Percentiles rank a stretch among this genome's conserved stretches.
phyloP scores from a whole-genome alignment of 345 rosid species.

The Mallotus nudiflorus region DNA sequence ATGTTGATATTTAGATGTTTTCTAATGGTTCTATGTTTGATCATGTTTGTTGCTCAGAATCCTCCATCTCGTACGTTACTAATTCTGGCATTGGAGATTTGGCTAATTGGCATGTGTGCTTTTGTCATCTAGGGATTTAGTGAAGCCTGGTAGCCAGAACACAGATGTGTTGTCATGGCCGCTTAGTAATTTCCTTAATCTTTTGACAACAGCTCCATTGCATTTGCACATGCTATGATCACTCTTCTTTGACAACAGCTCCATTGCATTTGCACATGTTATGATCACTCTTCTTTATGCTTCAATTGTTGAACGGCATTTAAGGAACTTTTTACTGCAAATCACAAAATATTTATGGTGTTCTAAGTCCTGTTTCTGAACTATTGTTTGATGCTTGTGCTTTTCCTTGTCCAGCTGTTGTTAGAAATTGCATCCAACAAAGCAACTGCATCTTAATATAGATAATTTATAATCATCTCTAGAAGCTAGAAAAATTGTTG shows the following conservation, averaged over 20 bases:
- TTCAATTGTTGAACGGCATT: not conserved
- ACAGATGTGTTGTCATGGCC: constrained; percentile 46
- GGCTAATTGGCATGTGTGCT: constrained; percentile 41
- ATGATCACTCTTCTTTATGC: constrained; percentile 17
- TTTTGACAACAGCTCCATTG: constrained; percentile 31
- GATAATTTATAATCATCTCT: not conserved
- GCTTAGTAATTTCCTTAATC: constrained; percentile 53
- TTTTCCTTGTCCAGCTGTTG: not conserved
- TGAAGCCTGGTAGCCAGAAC: constrained; percentile 51
- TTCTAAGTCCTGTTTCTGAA: not conserved
- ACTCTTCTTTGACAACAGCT: constrained; percentile 27
- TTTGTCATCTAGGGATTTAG: constrained; percentile 58
- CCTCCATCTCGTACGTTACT: constrained; percentile 1
- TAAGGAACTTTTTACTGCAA: constrained; percentile 4
- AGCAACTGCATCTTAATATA: not conserved
- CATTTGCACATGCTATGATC: constrained; percentile 21
- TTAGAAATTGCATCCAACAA: constrained; percentile 3
- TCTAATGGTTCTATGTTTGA: constrained; percentile 6
- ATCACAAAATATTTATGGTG: not conserved
- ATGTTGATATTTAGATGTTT: not conserved
- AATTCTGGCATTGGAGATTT: constrained; percentile 22
- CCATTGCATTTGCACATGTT: constrained; percentile 21
- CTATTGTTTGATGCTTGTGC: not conserved
- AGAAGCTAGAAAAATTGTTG: not conserved
- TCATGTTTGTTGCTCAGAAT: constrained; percentile 18